These are phyloP conservation scores for Ophiostoma fasciatum DNA, from an alignment of 2,329 filamentous ascomycete species.

Conservation along the genomic window DNA sequence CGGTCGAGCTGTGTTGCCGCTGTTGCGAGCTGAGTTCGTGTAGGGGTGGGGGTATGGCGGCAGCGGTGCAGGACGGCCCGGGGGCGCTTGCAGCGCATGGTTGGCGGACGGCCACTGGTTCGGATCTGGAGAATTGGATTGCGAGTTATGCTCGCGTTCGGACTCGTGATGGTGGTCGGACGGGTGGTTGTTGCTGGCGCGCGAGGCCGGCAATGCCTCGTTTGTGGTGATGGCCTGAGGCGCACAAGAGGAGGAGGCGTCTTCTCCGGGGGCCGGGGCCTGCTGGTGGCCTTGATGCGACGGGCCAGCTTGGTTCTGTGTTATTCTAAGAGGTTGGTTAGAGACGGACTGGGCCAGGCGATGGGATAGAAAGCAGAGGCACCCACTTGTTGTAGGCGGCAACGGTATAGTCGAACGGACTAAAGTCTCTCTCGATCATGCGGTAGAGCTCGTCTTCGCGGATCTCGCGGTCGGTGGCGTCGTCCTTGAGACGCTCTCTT, in stretches of 20 bases:
- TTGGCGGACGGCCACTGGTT: constrained; percentile 15
- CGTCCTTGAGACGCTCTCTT: constrained; percentile 76
- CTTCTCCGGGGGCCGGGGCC: too few species aligned
- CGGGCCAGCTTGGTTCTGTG: constrained; percentile 14
- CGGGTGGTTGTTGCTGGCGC: constrained; percentile 12
- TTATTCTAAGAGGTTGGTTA: constrained; percentile 7
- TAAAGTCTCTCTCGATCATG: constrained; percentile 88
- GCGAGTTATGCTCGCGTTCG: background rate
- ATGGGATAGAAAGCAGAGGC: background rate
- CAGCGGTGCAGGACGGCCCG: constrained; percentile 23
- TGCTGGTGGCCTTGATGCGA: too few species aligned
- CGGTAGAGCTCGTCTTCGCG: constrained; percentile 85
- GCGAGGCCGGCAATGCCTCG: constrained; percentile 28
- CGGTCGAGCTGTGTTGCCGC: constrained; percentile 4
- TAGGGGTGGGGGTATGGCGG: constrained; percentile 34
- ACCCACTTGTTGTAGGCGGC: constrained; percentile 62
- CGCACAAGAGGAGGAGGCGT: too few species aligned
- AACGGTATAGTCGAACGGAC: constrained; percentile 87
- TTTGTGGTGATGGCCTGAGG: constrained; percentile 38
- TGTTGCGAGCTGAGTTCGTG: constrained; percentile 16
- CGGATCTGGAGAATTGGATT: constrained; percentile 12
- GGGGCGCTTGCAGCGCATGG: constrained; percentile 13
- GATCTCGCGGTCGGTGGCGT: constrained; percentile 90
- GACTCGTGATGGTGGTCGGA: constrained; percentile 1
- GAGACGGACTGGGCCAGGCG: background rate